These are phyloP conservation scores for Blastomyces gilchristii DNA, from an alignment of 2,329 filamentous ascomycete species.

Conservation along the genomic window DNA sequence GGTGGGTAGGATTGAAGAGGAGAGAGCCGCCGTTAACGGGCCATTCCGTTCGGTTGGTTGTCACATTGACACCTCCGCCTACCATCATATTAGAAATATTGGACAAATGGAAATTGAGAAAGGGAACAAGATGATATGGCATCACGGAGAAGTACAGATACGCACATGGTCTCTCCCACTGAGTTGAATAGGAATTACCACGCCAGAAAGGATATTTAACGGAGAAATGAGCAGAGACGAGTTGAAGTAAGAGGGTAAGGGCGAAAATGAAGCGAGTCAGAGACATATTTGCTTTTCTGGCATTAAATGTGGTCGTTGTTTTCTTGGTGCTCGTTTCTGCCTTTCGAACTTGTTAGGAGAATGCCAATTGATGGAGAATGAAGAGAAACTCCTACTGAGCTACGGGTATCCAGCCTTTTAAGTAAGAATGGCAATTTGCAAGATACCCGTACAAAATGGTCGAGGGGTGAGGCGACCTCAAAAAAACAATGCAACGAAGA, in stretches of 20 bases:
- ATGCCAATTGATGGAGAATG: background rate
- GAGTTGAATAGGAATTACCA: constrained; percentile 34
- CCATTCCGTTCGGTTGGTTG: constrained; percentile 39
- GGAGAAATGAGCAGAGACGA: constrained; percentile 21
- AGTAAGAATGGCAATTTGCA: background rate
- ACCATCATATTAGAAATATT: constrained; percentile 7
- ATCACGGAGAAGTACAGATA: background rate
- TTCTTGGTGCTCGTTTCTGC: background rate
- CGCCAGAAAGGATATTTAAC: constrained; percentile 29
- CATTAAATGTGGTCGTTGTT: background rate
- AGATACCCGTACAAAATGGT: background rate
- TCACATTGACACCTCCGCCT: constrained; percentile 34
- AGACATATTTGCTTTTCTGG: background rate
- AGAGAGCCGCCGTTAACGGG: constrained; percentile 37
- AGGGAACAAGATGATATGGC: constrained; percentile 1
- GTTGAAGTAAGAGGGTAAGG: constrained; percentile 5
- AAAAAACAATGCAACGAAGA: background rate
- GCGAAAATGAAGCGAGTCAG: constrained; percentile 1
- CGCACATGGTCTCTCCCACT: constrained; percentile 35
- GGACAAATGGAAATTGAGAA: background rate
- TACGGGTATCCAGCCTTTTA: background rate
- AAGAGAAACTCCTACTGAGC: background rate
- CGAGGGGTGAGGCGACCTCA: too few relatives aligned
- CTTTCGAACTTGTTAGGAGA: background rate
- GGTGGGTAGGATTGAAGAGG: constrained; percentile 33